Conservation (phyloP, 2,329 filamentous ascomycete genomes). For the Stagonosporopsis vannaccii region DNA sequence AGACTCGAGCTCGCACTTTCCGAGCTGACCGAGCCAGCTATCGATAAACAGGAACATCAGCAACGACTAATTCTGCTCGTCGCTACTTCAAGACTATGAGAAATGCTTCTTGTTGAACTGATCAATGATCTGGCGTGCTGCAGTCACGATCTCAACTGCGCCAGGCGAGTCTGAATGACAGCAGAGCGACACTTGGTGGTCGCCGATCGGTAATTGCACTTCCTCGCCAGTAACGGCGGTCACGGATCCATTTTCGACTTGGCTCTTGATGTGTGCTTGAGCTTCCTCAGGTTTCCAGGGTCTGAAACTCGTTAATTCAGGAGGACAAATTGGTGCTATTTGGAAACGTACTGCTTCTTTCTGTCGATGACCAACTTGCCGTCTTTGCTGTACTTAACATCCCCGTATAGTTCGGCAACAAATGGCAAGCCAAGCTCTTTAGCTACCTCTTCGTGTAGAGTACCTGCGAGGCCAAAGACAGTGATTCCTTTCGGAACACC, state of each 20-base stretch:
- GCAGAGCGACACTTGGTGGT: slow-evolving; percentile 54
- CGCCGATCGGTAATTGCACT: slow-evolving; percentile 51
- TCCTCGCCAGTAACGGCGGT: slow-evolving; percentile 53
- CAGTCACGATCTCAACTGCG: slow-evolving; percentile 54
- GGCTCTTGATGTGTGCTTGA: slow-evolving; percentile 50
- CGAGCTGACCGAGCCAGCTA: slow-evolving; percentile 14
- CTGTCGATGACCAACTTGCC: slow-evolving; percentile 63
- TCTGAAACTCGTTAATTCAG: slow-evolving; percentile 25
- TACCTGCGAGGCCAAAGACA: slow-evolving; percentile 64
- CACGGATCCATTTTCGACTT: slow-evolving; percentile 51
- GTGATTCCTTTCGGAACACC: slow-evolving; percentile 59
- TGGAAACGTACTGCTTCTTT: slow-evolving; percentile 59
- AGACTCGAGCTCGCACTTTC: slow-evolving; percentile 14
- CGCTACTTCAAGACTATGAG: background rate
- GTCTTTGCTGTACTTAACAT: slow-evolving; percentile 63
- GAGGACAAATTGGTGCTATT: background rate
- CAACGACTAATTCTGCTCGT: background rate
- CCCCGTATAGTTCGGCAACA: slow-evolving; percentile 62
- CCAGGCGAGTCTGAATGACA: slow-evolving; percentile 56
- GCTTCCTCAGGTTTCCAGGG: slow-evolving; percentile 54
- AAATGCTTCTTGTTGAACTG: slow-evolving; percentile 45
- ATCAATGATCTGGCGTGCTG: slow-evolving; percentile 53
- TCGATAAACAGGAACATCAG: slow-evolving; percentile 5
- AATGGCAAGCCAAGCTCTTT: slow-evolving; percentile 62
- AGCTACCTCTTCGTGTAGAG: slow-evolving; percentile 62